These are phyloP conservation scores for Skeletonema menzelii DNA, from an alignment of 108 stramenopile genomes.

Conservation along the genomic window DNA sequence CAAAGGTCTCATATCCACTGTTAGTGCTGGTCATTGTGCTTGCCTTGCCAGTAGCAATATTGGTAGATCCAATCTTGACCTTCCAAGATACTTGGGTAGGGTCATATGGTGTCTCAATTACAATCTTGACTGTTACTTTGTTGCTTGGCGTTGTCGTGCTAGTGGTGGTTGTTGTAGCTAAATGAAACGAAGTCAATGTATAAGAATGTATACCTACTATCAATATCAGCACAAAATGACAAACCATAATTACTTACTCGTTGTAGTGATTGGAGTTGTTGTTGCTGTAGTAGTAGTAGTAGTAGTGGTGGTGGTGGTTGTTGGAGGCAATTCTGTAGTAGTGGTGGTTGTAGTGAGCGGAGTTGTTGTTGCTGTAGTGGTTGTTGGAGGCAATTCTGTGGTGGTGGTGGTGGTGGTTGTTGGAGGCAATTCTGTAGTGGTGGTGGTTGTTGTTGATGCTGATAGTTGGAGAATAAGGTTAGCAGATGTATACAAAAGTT, in stretches of 20 bases:
- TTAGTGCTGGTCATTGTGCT: neutral
- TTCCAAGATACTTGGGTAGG: neutral
- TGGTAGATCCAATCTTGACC: conserved; percentile 1
- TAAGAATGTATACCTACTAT: too few species aligned
- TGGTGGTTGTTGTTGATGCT: neutral
- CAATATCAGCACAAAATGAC: too few species aligned
- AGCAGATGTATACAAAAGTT: neutral
- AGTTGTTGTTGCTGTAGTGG: neutral
- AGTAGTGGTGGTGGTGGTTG: neutral
- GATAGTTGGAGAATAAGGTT: neutral
- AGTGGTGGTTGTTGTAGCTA: too few species aligned
- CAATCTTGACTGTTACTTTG: too few species aligned
- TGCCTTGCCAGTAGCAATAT: neutral
- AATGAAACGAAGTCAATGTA: too few species aligned
- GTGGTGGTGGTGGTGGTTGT: neutral
- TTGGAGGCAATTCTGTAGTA: neutral
- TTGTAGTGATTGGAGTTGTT: neutral
- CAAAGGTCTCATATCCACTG: too few species aligned
- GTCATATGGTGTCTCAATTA: neutral
- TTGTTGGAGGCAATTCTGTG: neutral
- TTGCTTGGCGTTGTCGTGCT: too few species aligned
- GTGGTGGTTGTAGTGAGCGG: neutral
- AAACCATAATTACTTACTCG: neutral
- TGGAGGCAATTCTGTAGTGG: neutral
- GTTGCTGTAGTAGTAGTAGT: neutral